These are phyloP conservation scores for Taiozyma sp. DNA, from an alignment of 1,139 yeast species.

Conservation along the genomic window DNA sequence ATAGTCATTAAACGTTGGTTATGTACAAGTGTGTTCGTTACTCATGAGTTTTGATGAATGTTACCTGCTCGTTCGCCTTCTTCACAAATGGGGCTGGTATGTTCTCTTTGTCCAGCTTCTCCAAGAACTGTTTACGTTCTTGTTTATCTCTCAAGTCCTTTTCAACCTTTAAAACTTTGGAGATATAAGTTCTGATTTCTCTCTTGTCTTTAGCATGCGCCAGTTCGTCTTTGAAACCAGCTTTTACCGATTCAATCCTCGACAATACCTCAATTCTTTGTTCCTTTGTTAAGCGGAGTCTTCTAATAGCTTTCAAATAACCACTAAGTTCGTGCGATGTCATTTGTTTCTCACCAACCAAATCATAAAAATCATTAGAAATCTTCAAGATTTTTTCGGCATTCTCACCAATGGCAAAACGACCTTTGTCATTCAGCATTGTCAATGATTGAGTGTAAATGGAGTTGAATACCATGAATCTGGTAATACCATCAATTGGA, in stretches of 20 bases:
- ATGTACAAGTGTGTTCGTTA: not conserved
- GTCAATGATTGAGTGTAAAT: conserved; percentile 17
- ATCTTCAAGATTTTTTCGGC: conserved; percentile 11
- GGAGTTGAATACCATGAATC: conserved; percentile 19
- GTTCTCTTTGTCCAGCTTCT: conserved; percentile 3
- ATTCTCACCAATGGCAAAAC: conserved; percentile 12
- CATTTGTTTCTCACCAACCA: conserved; percentile 2
- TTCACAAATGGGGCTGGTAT: not conserved
- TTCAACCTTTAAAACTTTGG: conserved; percentile 10
- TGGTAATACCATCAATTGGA: conserved; percentile 11
- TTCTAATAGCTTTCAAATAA: conserved; percentile 18
- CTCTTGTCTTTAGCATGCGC: not conserved
- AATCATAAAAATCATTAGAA: conserved; percentile 13
- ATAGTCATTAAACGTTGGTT: not conserved
- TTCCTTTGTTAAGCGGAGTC: conserved; percentile 13
- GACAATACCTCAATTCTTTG: conserved; percentile 12
- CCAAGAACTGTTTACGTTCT: conserved; percentile 6
- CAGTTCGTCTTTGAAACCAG: conserved; percentile 7
- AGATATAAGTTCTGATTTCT: conserved; percentile 6
- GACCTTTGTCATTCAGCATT: conserved; percentile 16
- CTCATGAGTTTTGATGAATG: not conserved
- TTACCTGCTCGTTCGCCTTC: not conserved
- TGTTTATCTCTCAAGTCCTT: conserved; percentile 9
- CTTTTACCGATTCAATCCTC: conserved; percentile 8
- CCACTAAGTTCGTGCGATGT: conserved; percentile 16